These are phyloP conservation scores for Bimuria novae-zelandiae DNA, from an alignment of 2,329 filamentous ascomycete species.

Conservation along the genomic window DNA sequence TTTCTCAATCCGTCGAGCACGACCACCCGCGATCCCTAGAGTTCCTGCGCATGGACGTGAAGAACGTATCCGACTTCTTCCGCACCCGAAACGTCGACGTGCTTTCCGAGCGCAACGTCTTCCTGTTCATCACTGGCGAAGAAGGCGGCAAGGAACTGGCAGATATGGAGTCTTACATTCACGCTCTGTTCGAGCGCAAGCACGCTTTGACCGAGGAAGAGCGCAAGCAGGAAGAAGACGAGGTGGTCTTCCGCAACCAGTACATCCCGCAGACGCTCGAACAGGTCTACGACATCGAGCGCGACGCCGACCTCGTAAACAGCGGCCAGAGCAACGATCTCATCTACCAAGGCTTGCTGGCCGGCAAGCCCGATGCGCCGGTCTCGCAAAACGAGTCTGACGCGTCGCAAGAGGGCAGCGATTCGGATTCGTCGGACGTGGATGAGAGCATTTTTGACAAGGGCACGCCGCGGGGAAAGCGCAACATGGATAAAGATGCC, in stretches of 20 bases:
- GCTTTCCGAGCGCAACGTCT: slow-evolving; percentile 77
- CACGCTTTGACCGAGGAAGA: slow-evolving; percentile 55
- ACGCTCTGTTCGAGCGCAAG: slow-evolving; percentile 67
- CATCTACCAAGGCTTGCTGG: slow-evolving; percentile 83
- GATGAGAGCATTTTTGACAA: slow-evolving; percentile 43
- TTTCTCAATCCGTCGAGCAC: slow-evolving; percentile 95
- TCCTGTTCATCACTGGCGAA: slow-evolving; percentile 75
- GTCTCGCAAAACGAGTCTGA: slow-evolving; percentile 50
- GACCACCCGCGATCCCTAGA: slow-evolving; percentile 92
- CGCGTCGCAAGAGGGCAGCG: slow-evolving; percentile 43
- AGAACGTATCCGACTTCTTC: slow-evolving; percentile 96
- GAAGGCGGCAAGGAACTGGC: slow-evolving; percentile 66
- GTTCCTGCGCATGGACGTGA: slow-evolving; percentile 97
- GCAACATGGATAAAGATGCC: slow-evolving; percentile 87
- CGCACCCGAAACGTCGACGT: slow-evolving; percentile 80
- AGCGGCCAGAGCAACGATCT: slow-evolving; percentile 76
- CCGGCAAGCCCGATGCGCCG: slow-evolving; percentile 59
- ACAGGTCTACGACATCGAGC: slow-evolving; percentile 94
- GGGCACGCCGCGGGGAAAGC: slow-evolving; percentile 39
- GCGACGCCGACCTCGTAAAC: slow-evolving; percentile 78
- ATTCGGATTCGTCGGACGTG: slow-evolving; percentile 27
- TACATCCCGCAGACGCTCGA: slow-evolving; percentile 96
- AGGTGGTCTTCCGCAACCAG: slow-evolving; percentile 93
- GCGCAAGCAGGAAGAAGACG: slow-evolving; percentile 67
- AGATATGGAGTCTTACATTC: slow-evolving; percentile 64